Evolutionary conservation across 495 filamentous ascomycete species (phyloP).

Genomic region (Neurospora terricola): DNA sequence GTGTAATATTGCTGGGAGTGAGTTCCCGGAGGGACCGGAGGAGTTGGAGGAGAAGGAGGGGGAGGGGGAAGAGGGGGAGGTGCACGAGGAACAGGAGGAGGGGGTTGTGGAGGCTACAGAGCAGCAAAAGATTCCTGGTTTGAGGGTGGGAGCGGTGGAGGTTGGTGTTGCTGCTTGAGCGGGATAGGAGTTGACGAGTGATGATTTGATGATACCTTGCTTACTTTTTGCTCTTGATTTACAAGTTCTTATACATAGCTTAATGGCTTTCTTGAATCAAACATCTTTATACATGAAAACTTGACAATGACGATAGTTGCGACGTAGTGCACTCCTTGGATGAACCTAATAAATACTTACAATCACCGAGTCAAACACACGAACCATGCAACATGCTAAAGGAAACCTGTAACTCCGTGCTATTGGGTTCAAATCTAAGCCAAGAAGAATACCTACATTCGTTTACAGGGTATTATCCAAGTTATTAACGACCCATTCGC

Average conservation of each 20-base stretch:
- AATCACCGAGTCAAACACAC: neutral
- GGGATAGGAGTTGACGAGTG: neutral
- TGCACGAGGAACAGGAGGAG: neutral
- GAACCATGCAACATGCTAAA: neutral
- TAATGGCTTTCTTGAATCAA: neutral
- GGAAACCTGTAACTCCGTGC: neutral
- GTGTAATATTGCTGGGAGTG: slow-evolving; percentile 60
- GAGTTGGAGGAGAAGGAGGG: slow-evolving; percentile 2
- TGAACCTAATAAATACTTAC: neutral
- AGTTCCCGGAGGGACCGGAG: slow-evolving; percentile 38
- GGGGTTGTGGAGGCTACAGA: neutral
- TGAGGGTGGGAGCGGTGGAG: neutral
- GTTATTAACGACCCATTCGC: neutral
- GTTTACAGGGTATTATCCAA: neutral
- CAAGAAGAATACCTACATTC: neutral
- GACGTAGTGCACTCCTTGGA: neutral
- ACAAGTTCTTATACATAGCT: neutral
- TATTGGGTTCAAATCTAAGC: neutral
- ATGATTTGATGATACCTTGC: neutral
- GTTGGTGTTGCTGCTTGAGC: neutral
- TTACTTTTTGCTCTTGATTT: neutral
- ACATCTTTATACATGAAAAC: neutral
- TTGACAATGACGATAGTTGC: too few relatives aligned
- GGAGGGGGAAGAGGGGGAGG: neutral
- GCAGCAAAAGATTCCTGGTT: neutral